Percentiles rank a stretch among this genome's conserved stretches.
These are phyloP conservation scores for Dimocarpus longan DNA, from an alignment of 345 rosid genomes.

Conservation along the genomic window DNA sequence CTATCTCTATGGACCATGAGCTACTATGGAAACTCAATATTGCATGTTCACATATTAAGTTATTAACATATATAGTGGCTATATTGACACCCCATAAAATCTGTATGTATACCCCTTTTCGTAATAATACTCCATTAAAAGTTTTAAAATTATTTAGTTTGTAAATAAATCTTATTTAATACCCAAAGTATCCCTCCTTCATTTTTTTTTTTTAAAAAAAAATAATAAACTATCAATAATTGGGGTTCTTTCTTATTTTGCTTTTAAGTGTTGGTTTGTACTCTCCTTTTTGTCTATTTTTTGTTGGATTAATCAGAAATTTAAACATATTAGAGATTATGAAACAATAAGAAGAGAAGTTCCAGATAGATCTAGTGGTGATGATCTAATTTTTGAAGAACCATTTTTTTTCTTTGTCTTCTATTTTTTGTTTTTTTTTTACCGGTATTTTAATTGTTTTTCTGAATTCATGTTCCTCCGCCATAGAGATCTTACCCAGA, in stretches of 20 bases:
- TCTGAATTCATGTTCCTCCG: conserved; percentile 56
- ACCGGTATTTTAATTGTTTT: background rate
- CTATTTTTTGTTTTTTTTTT: no score
- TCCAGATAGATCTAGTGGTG: conserved; percentile 99
- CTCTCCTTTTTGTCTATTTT: conserved; percentile 6
- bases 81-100: no score
- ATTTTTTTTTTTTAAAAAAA: no score
- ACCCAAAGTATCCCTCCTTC: no score
- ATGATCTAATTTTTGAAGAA: conserved; percentile 20
- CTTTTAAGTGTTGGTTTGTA: background rate
- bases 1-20: background rate
- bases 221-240: conserved; percentile 33
- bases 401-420: no score
- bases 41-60: background rate
- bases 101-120: no score
- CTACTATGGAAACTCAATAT: background rate
- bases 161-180: no score
- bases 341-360: conserved; percentile 64
- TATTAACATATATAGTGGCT: no score
- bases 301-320: conserved; percentile 37
- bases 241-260: background rate
- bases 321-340: conserved; percentile 41
- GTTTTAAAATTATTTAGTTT: no score
- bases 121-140: no score
- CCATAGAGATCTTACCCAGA: conserved; percentile 86